Conservation (phyloP, 2,329 filamentous ascomycete genomes). For the Cryoendolithus antarcticus region DNA sequence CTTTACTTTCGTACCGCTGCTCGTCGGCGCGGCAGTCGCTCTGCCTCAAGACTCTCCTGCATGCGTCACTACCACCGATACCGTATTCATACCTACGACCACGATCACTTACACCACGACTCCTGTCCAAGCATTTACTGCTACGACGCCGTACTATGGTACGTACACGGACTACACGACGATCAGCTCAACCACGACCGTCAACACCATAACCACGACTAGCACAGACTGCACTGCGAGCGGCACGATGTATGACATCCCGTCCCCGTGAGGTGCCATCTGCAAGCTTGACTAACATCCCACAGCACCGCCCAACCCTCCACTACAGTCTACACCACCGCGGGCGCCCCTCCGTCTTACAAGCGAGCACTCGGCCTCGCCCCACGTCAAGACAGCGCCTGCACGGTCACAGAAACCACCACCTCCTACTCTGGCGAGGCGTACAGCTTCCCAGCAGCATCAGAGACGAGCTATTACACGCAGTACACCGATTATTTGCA, state of each 20-base stretch:
- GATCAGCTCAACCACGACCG: slow-evolving; percentile 17
- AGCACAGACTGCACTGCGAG: slow-evolving; percentile 12
- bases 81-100: slow-evolving; percentile 18
- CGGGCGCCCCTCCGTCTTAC: slow-evolving; percentile 3
- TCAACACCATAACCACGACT: slow-evolving; percentile 17
- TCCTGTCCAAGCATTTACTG: slow-evolving; percentile 13
- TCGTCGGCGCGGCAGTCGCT: slow-evolving; percentile 12
- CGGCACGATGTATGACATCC: slow-evolving; percentile 12
- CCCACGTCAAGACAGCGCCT: slow-evolving; percentile 10
- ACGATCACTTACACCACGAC: slow-evolving; percentile 20
- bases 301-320: slow-evolving; percentile 8
- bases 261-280: neutral
- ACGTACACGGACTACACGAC: slow-evolving; percentile 17
- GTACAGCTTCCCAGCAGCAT: slow-evolving; percentile 14
- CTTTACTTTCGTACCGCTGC: slow-evolving; percentile 10
- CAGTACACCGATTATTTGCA: slow-evolving; percentile 18
- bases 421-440: slow-evolving; percentile 19
- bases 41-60: slow-evolving; percentile 13
- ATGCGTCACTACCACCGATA: slow-evolving; percentile 16
- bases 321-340: slow-evolving; percentile 14
- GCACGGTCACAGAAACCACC: slow-evolving; percentile 17
- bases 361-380: slow-evolving; percentile 10
- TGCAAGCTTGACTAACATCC: slow-evolving; percentile 4
- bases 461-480: slow-evolving; percentile 17
- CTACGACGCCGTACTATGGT: slow-evolving; percentile 15